Evolutionary conservation across 495 filamentous ascomycete genomes (phyloP), one percentile per base, ranked within the genome.

Genomic region (Hyaloscypha finlandica): DNA sequence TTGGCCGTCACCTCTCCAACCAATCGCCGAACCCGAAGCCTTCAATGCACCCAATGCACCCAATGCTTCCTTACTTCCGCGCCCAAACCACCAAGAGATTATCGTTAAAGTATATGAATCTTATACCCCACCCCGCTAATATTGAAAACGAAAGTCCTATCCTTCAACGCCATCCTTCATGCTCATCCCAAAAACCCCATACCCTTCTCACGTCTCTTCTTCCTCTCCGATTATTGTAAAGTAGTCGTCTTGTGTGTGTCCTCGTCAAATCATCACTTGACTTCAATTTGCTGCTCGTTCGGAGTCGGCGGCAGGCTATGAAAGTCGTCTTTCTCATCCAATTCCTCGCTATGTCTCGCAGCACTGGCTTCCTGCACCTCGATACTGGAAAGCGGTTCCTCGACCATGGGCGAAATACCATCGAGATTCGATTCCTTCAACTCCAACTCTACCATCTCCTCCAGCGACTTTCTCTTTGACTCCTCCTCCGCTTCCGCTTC

Each of bases 311-410:
- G 42, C 42, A 48, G 3, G 42, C 42, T 48, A 19, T 56, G 53
- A 19, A 56, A 56, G 9, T 56, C 53, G 22, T 56, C 53, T 56
- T 56, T 56, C 53, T 56, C 53, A 29, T 56, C 53, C 53, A 56
- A 29, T 6, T 56, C 53, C 22, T 29, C 30, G 30, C 53, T 56
- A 30, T 29, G 53, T 56, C 11, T 29, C 22, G 11, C 25, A 9
- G 20, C 53, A 0, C 1, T 29, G 5, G 22, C 22, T 5, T 56
- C 53, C 8, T 9, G 8, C 20, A 32, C 53, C 20, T 11, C 22
- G 3, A 29, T n/a, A n/a, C 22, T 29, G 20, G 30, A 8, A 29
- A 29, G 6, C 8, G 53, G 30, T 19, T 56, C 53, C 53, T 56
- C 53, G 30, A 56, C 53, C 9, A n/a, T 29, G 8, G 53, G 53